Conservation (phyloP, 257 asterid genomes). For the Rauvolfia tetraphylla region DNA sequence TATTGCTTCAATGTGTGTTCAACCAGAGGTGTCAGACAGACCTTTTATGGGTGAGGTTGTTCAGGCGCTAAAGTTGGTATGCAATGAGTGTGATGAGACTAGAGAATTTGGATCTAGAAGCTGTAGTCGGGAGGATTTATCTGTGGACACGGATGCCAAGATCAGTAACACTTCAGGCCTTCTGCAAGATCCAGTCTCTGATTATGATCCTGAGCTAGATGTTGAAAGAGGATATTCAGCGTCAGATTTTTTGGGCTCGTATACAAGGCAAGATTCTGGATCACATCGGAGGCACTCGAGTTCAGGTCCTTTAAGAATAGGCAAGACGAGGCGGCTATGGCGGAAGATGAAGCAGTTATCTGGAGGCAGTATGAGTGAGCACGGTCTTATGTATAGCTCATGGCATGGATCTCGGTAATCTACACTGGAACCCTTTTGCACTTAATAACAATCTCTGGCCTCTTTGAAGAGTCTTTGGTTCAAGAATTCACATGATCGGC, state of each 20-base stretch:
- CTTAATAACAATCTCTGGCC: neutral
- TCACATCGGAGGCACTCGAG: slow-evolving; percentile 66
- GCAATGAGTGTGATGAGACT: slow-evolving; percentile 56
- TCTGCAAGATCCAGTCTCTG: slow-evolving; percentile 35
- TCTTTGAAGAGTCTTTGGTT: neutral
- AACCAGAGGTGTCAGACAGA: slow-evolving; percentile 87
- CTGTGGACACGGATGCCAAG: slow-evolving; percentile 36
- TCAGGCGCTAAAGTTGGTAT: slow-evolving; percentile 80
- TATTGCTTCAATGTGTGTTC: slow-evolving; percentile 90
- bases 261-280: slow-evolving; percentile 39
- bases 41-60: slow-evolving; percentile 98
- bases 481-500: neutral
- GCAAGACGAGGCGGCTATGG: slow-evolving; percentile 54
- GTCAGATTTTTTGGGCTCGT: slow-evolving; percentile 61
- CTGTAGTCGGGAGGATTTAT: slow-evolving; percentile 44
- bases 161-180: slow-evolving; percentile 25
- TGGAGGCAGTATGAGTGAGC: slow-evolving; percentile 75
- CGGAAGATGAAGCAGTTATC: slow-evolving; percentile 52
- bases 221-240: slow-evolving; percentile 65
- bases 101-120: slow-evolving; percentile 40
- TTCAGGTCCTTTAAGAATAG: slow-evolving; percentile 64
- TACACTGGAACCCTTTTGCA: neutral
- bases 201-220: slow-evolving; percentile 47
- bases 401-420: slow-evolving; percentile 58
- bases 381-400: slow-evolving; percentile 40